These are phyloP conservation scores for Boletus pseudopeckii DNA, from an alignment of 768 basidiomycete species.

Conservation along the genomic window DNA sequence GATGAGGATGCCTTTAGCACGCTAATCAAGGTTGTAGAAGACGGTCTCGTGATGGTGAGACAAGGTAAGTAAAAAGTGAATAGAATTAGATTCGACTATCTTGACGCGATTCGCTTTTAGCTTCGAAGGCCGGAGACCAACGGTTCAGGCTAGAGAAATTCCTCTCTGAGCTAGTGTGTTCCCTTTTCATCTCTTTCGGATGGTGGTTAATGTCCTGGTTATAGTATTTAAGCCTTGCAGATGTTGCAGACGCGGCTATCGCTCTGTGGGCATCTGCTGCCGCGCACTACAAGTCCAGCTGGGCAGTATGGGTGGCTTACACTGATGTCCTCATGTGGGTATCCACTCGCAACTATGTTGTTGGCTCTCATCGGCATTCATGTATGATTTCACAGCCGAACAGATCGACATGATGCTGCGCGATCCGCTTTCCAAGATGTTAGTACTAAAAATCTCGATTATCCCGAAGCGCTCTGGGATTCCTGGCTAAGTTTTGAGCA, in stretches of 20 bases:
- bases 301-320: slow-evolving; percentile 71
- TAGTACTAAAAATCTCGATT: slow-evolving; percentile 76
- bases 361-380: not conserved
- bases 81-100: not conserved
- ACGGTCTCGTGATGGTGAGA: slow-evolving; percentile 59
- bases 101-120: slow-evolving; percentile 33
- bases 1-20: slow-evolving; percentile 52
- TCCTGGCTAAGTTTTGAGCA: slow-evolving; percentile 89
- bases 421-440: slow-evolving; percentile 66
- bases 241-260: slow-evolving; percentile 52
- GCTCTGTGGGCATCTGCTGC: slow-evolving; percentile 63
- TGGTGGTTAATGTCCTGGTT: not conserved
- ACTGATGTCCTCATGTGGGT: slow-evolving; percentile 72
- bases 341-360: not conserved
- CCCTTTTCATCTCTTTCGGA: not conserved
- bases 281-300: slow-evolving; percentile 67
- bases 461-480: slow-evolving; percentile 94
- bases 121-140: slow-evolving; percentile 66
- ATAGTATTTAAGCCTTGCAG: slow-evolving; percentile 46
- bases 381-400: slow-evolving; percentile 38
- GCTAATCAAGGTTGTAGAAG: slow-evolving; percentile 57
- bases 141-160: slow-evolving; percentile 81
- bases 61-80: slow-evolving; percentile 39
- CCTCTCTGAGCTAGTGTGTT: slow-evolving; percentile 68
- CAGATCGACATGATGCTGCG: slow-evolving; percentile 53